Conservation (phyloP, 495 filamentous ascomycete genomes). For the Baudoinia panamericana region DNA sequence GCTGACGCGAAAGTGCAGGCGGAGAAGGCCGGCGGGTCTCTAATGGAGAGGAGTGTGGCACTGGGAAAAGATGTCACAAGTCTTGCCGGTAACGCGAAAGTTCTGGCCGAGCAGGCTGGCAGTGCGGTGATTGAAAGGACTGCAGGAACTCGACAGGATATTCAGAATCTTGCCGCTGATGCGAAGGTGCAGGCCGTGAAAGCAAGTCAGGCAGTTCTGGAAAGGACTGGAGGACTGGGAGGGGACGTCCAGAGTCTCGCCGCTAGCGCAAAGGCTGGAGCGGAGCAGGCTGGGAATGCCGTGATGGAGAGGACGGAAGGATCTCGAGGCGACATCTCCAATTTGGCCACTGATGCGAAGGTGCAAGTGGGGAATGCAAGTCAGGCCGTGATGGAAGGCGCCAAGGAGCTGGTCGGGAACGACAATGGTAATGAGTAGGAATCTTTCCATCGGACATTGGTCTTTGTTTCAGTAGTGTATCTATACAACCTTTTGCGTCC, state of each 20-base stretch:
- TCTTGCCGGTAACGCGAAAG: too few species aligned
- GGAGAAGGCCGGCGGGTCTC: too few species aligned
- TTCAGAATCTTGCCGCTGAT: slow-evolving; percentile 1
- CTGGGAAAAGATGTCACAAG: too few species aligned
- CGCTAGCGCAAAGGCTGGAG: too few species aligned
- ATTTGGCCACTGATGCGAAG: slow-evolving; percentile 1
- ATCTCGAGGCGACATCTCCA: not conserved
- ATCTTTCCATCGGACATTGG: not conserved
- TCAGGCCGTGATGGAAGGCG: slow-evolving; percentile 1
- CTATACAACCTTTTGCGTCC: slow-evolving; percentile 7
- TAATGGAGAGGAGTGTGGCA: too few species aligned
- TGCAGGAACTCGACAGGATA: too few species aligned
- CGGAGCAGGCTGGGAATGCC: too few species aligned
- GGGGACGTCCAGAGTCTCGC: not conserved
- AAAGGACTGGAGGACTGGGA: slow-evolving; percentile 3
- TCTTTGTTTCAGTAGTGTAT: slow-evolving; percentile 2
- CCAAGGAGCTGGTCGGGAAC: slow-evolving; percentile 4
- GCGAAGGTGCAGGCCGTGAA: slow-evolving; percentile 2
- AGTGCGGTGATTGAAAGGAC: too few species aligned
- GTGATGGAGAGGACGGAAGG: too few species aligned
- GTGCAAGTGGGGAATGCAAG: slow-evolving; percentile 1
- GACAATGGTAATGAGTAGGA: not conserved
- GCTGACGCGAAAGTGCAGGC: too few species aligned
- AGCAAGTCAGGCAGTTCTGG: not conserved
- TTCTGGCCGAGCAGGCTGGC: too few species aligned